A percentile compares a stretch with the other conserved stretches of the same genome.
Conservation (phyloP, 495 filamentous ascomycete genomes). For the Penicillium paradoxum region DNA sequence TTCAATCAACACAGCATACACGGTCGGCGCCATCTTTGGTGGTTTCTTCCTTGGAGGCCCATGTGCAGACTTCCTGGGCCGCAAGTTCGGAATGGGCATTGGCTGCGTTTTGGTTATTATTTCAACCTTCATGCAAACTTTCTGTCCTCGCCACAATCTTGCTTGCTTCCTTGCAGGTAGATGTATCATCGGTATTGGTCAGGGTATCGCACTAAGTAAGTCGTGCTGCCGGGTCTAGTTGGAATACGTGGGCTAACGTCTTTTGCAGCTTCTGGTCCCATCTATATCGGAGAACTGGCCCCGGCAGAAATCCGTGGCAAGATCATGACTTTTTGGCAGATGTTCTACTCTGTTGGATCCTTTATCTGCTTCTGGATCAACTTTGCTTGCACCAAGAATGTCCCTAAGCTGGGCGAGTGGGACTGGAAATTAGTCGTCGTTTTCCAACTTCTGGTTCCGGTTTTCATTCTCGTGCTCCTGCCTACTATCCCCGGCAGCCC, state of each 20-base stretch:
- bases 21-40: conserved; percentile 57
- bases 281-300: conserved; percentile 59
- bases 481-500: conserved; percentile 56
- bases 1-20: conserved; percentile 58
- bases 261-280: conserved; percentile 47
- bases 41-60: conserved; percentile 58
- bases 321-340: conserved; percentile 66
- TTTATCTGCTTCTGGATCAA: conserved; percentile 62
- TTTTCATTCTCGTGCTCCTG: conserved; percentile 47
- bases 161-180: conserved; percentile 58
- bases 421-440: conserved; percentile 60
- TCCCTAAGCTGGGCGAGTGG: conserved; percentile 51
- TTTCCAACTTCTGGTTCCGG: conserved; percentile 55
- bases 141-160: conserved; percentile 49
- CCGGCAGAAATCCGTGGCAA: conserved; percentile 55
- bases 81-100: conserved; percentile 52
- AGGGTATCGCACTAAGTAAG: conserved; percentile 60
- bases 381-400: conserved; percentile 51
- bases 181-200: conserved; percentile 59
- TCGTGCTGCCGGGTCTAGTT: conserved; percentile 1
- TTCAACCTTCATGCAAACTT: conserved; percentile 60
- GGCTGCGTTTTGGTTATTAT: conserved; percentile 55
- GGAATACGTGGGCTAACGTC: conserved; percentile 2
- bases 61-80: conserved; percentile 52
- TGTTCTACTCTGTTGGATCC: conserved; percentile 59